Percentiles rank a stretch among this genome's conserved stretches.
Evolutionary conservation across 163 green algal genomes (phyloP).

Genomic region (Coccomyxa subellipsoidea): DNA sequence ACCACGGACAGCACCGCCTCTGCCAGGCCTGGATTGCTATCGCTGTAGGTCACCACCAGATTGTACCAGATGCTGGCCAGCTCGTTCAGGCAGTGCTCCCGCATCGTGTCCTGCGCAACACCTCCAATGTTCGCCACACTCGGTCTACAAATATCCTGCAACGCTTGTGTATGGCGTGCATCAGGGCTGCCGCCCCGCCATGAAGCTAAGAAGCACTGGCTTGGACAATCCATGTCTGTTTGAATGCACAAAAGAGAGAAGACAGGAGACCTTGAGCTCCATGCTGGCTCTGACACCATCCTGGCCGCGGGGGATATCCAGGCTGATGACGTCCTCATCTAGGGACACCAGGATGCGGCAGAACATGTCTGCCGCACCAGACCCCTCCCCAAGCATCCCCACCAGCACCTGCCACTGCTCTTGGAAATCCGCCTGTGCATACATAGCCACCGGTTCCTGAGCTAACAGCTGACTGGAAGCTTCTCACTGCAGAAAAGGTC

Average conservation of each 20-base stretch:
- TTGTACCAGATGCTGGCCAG: conserved; percentile 67
- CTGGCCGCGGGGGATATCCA: conserved; percentile 82
- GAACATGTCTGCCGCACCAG: conserved; percentile 79
- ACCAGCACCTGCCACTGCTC: conserved; percentile 79
- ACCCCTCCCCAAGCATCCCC: conserved; percentile 41
- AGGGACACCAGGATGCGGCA: conserved; percentile 80
- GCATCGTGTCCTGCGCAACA: conserved; percentile 90
- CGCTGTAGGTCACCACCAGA: conserved; percentile 59
- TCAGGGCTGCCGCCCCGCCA: no score
- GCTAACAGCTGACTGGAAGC: neutral
- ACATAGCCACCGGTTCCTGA: neutral
- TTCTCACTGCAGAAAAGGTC: neutral
- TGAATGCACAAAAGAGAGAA: no score
- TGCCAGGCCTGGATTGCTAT: conserved; percentile 49
- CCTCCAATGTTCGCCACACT: neutral
- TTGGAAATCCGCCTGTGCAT: conserved; percentile 52
- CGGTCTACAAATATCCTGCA: no score
- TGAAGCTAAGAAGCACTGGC: no score
- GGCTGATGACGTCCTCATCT: conserved; percentile 89
- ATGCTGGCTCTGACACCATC: conserved; percentile 7
- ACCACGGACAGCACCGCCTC: conserved; percentile 68
- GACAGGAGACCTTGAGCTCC: conserved; percentile 3
- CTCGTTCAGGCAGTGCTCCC: conserved; percentile 67
- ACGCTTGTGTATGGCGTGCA: no score
- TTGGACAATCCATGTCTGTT: no score